Evolutionary conservation across 306 rosid genomes (phyloP), one percentile per base, ranked within the genome.

Genomic region (Sicyos edulis): DNA sequence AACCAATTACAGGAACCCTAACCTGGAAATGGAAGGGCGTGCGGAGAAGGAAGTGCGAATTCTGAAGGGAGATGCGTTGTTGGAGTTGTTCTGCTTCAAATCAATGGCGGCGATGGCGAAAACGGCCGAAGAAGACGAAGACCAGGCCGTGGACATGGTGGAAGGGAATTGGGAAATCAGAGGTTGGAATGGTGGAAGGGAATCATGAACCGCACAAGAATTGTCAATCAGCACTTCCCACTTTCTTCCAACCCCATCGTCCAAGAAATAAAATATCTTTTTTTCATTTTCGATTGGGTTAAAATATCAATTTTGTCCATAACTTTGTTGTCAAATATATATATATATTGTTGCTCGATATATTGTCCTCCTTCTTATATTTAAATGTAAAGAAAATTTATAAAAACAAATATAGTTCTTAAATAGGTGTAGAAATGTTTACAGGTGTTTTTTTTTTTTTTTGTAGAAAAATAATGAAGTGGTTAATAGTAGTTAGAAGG

Each of bases 11-110:
- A 62, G 22, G 42, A 12, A 15, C 5, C 40, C 70, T 21, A 67
- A 86, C 92, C 96, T 85, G 75, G 83, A 60, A 82, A 78, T 22
- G 16, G 74, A 76, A 34, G 81, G 76, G 34, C 75, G 81, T 56
- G 74, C 47, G 13, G 72, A 75, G 24, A 74, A 74, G 65, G 78
- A 77, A 79, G 40, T 45, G 21, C 53, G 64, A 10, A 70, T 34
- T 66, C 12, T 45, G 61, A 78, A 72, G 21, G 80, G 68, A 69
- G 77, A 72, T 8, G 74, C 67, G 44, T 50, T 61, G 44, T 55
- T 51, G 1, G 17, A 58, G 10, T 10, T 58, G 72, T 49, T 67
- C 4, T 83, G 20, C 77, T 73, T 83, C 37, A 72, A 67, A 21
- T 74, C 50, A 80, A 75, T 16, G 71, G 75, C 7, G 56, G 85